These are phyloP conservation scores for Przewalskia tangutica DNA, from an alignment of 257 asterid genomes.

Conservation along the genomic window DNA sequence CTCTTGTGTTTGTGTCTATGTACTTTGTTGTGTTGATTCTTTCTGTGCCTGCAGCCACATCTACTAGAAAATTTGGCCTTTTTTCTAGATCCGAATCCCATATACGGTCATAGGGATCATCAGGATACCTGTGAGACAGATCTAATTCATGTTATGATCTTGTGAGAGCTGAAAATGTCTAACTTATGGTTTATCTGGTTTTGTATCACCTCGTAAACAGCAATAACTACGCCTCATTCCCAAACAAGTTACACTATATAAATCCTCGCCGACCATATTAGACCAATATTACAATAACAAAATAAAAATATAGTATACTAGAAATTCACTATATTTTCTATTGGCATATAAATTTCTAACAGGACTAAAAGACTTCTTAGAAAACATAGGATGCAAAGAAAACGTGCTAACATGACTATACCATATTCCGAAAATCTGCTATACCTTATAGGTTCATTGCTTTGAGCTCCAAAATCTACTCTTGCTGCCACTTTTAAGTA, in stretches of 20 bases:
- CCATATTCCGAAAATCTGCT: neutral
- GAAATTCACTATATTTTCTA: neutral
- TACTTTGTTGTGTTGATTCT: conserved; percentile 53
- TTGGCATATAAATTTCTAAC: neutral
- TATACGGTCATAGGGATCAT: conserved; percentile 90
- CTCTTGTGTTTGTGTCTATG: conserved; percentile 65
- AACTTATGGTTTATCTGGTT: neutral
- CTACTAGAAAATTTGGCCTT: conserved; percentile 81
- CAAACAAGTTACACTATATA: neutral
- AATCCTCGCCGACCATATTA: neutral
- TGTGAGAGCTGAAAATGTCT: neutral
- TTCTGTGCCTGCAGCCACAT: conserved; percentile 86
- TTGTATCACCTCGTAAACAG: neutral
- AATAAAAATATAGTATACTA: too few relatives aligned
- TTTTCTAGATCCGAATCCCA: conserved; percentile 84
- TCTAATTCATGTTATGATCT: neutral
- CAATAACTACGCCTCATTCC: neutral
- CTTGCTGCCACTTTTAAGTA: conserved; percentile 69
- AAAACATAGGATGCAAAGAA: neutral
- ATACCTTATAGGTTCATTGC: conserved; percentile 52
- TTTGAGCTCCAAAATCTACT: conserved; percentile 77
- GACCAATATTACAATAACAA: neutral
- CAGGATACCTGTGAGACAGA: conserved; percentile 60
- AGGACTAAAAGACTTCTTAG: neutral
- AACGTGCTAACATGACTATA: neutral